Evolutionary conservation across 768 basidiomycete species (phyloP).

Genomic region (Mycena latifolia): DNA sequence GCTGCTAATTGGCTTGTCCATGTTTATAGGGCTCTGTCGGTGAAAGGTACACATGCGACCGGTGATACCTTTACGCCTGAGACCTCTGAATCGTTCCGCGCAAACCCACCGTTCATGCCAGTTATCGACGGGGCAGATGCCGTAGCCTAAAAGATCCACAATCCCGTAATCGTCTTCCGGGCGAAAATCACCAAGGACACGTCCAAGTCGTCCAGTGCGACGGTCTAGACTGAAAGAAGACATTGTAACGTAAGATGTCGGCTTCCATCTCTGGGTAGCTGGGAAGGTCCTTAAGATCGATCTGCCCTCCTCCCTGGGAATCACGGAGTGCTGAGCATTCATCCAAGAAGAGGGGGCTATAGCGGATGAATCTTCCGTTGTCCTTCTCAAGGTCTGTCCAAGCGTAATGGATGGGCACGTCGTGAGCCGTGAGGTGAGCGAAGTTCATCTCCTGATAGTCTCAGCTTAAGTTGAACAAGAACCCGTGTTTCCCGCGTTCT

Average conservation of each 20-base stretch:
- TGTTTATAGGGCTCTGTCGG: neutral
- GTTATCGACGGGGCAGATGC: neutral
- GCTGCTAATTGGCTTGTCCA: neutral
- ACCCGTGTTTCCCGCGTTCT: neutral
- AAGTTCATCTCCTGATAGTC: neutral
- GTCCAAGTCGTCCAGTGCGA: neutral
- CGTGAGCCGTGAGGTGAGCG: neutral
- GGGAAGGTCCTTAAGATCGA: too few species aligned
- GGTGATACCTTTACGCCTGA: neutral
- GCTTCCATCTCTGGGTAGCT: too few species aligned
- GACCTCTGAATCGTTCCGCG: neutral
- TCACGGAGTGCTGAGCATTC: neutral
- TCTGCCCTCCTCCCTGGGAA: too few species aligned
- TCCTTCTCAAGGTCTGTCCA: neutral
- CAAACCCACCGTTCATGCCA: neutral
- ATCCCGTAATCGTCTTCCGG: neutral
- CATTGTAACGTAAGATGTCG: neutral
- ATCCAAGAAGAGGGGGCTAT: neutral
- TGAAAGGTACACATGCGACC: neutral
- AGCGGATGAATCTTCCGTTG: neutral
- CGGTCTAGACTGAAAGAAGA: neutral
- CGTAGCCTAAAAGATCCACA: neutral
- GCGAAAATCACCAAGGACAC: accelerated
- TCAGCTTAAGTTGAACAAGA: neutral
- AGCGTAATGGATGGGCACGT: neutral